phyloP scores from a whole-genome alignment of 306 rosid genomes.

The Dalbergia oliveri region DNA sequence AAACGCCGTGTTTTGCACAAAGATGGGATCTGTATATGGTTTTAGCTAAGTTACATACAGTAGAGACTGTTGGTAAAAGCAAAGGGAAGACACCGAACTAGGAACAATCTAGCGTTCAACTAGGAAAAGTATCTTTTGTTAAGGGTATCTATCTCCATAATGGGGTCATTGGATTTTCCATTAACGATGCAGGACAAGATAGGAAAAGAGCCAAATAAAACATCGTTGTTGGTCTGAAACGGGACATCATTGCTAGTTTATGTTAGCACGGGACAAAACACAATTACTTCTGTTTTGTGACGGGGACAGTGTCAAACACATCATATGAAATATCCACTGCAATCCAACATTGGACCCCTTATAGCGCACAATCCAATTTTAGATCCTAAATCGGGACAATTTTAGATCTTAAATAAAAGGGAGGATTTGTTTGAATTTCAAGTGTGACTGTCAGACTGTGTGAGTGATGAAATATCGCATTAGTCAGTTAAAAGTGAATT shows the following conservation, averaged over 20 bases:
- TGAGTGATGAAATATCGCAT: background rate
- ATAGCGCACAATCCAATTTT: background rate
- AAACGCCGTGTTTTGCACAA: background rate
- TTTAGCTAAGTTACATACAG: background rate
- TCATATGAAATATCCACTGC: background rate
- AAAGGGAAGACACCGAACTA: background rate
- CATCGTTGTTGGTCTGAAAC: conserved; percentile 8
- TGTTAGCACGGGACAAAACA: background rate
- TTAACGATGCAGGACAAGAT: conserved; percentile 26
- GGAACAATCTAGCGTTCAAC: background rate
- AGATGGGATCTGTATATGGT: background rate
- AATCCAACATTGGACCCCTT: background rate
- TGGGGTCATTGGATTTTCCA: conserved; percentile 17
- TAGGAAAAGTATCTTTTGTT: background rate
- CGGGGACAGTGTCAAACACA: background rate
- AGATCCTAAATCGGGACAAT: conserved; percentile 23
- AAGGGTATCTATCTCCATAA: background rate
- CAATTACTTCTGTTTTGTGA: conserved; percentile 21
- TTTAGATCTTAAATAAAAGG: background rate
- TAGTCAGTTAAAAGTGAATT: too few relatives aligned
- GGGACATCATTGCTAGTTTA: background rate
- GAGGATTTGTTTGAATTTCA: background rate
- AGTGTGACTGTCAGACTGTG: background rate
- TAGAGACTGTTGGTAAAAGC: background rate
- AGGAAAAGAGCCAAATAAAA: conserved; percentile 21